Base-by-base conservation (phyloP, 306 rosid genomes). In the Cicer arietinum region DNA sequence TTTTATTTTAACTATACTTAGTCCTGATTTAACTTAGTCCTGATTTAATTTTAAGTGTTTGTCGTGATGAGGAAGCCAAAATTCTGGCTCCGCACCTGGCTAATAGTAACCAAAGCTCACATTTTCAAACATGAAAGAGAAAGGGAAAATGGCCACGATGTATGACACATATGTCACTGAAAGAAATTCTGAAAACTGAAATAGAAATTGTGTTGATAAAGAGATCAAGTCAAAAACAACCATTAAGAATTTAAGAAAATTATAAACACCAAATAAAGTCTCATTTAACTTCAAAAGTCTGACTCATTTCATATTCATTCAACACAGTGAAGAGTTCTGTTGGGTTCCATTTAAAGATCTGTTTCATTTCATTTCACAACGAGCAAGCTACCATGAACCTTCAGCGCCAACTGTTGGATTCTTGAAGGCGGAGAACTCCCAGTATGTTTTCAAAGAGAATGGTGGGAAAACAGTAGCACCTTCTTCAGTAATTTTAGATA, bases 341-440 rank as follows among this genome's bases (percentile, higher is more conserved):
- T 61, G 71, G 71, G 61, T 64, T 30, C 61, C 56, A 44, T 67
- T 18, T 80, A 41, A 67, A 75, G 10, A 30, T 80, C 71, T n/a
- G 69, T 42, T 12, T 22, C 65, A 37, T 35, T 73, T 40, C 71
- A 47, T 67, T 17, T 47, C 81, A 75, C 69, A 16, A 6, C 42
- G 50, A 61, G 73, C 63, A 45, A 57, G 47, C 87, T 89, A 91
- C 95, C 97, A 91, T 52, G 97, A 91, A 18, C 95, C 97, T 83
- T 89, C 97, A 17, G 93, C 92, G 43, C 91, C 97, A 37, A 70
- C 77, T 5, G 96, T 89, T 20, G 90, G 97, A 79, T 92, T 92
- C 79, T 82, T 71, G 73, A 92, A 92, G 45, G 96, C 90, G 46
- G 91, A 72, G 81, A 79, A 88, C 50, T 88, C 92, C 96, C 96